Evolutionary conservation across 2,329 filamentous ascomycete species (phyloP), one percentile per base, ranked within the genome.

Genomic region (Penicillium sp.): DNA sequence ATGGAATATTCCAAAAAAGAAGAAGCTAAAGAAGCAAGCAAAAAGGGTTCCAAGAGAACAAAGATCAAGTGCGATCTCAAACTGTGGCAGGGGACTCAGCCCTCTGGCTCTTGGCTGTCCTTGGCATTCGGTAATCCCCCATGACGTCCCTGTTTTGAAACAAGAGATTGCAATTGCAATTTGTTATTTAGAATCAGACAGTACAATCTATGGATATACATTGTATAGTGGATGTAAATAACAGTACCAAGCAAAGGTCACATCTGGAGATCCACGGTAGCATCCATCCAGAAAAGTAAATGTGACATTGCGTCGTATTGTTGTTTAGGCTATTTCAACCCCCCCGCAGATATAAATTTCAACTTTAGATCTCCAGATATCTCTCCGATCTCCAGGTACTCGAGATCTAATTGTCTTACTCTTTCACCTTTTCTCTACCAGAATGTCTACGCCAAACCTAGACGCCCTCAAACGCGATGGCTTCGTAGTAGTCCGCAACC

Each of bases 401-500:
- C 36, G 1, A 49, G 33, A 33, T 35, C 49, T 48, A 21, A 52
- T 39, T 10, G 4, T 25, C 21, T 44, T 17, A n/a, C 5, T 19
- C 23, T 41, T 15, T 25, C 19, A 27, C 4, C 39, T 25, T 56
- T 13, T 27, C 36, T 49, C 17, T 45, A 49, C n/a, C 44, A 63
- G 44, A 55, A 64, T 63, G 59, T 43, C 66, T 55, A 71, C 69
- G 27, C 66, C 73, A 25, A 76, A 84, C 53, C 77, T 81, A 52
- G 76, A 79, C 60, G 73, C 81, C 58, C 87, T 93, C 65, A 81
- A 86, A 61, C 78, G 78, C 53, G 84, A 94, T 73, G 91, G 91
- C 74, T 96, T 88, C 80, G 88, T 93, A 49, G 77, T 89, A 55
- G 82, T 94, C 68, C 87, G 85, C 41, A 82, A 82, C 36, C 79